Percentiles rank a stretch among this genome's conserved stretches.
Conservation (phyloP, 352 stramenopile genomes). For the Globisporangium canariense region DNA sequence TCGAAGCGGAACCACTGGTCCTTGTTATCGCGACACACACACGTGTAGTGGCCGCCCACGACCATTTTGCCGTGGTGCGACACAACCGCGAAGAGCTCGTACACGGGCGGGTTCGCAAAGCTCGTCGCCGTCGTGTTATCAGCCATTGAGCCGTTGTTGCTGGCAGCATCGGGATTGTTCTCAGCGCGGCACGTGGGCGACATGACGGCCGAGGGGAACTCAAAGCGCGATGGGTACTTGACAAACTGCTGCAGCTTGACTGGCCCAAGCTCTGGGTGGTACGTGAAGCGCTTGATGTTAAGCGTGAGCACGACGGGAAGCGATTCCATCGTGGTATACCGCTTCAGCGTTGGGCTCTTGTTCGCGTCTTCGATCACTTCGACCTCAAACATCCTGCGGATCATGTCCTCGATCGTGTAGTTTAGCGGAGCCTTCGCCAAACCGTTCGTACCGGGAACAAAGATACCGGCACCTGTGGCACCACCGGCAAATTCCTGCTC, state of each 20-base stretch:
- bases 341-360: slow-evolving; percentile 54
- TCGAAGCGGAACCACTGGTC: slow-evolving; percentile 86
- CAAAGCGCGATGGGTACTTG: slow-evolving; percentile 69
- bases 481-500: slow-evolving; percentile 19
- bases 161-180: slow-evolving; percentile 22
- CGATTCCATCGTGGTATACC: slow-evolving; percentile 66
- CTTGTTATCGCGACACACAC: slow-evolving; percentile 83
- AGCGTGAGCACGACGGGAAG: slow-evolving; percentile 76
- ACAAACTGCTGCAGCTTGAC: slow-evolving; percentile 86
- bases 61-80: slow-evolving; percentile 80
- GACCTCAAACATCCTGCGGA: slow-evolving; percentile 65
- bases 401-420: slow-evolving; percentile 75
- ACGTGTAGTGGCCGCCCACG: slow-evolving; percentile 81
- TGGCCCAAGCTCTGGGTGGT: slow-evolving; percentile 69
- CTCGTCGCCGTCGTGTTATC: slow-evolving; percentile 14
- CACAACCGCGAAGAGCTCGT: slow-evolving; percentile 83
- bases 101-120: slow-evolving; percentile 48
- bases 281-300: slow-evolving; percentile 86
- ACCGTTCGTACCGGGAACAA: slow-evolving; percentile 36
- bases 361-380: slow-evolving; percentile 70
- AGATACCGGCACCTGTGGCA: slow-evolving; percentile 5
- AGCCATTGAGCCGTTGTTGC: slow-evolving; percentile 7
- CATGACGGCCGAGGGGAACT: slow-evolving; percentile 66
- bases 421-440: slow-evolving; percentile 27
- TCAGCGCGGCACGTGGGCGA: slow-evolving; percentile 60